Conservation (phyloP, 2,329 filamentous ascomycete species). For the Colletotrichum euphorbiae region DNA sequence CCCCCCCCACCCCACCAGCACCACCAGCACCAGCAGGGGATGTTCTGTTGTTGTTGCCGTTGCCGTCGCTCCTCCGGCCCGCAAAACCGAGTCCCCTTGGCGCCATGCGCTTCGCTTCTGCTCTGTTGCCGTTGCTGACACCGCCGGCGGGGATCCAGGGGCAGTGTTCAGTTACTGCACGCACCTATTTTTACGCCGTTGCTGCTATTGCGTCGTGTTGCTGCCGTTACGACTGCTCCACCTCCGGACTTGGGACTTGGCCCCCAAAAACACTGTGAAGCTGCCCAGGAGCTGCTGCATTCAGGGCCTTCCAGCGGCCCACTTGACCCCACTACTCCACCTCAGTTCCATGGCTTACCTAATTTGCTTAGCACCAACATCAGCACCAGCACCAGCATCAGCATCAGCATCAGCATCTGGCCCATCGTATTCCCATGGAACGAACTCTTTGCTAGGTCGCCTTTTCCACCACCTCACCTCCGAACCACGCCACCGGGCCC, state of each 20-base stretch:
- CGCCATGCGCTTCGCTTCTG: constrained; percentile 10
- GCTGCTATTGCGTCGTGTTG: neutral
- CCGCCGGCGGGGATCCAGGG: neutral
- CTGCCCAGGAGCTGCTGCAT: neutral
- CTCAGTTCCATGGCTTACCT: neutral
- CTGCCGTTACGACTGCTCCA: neutral
- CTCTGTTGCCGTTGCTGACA: constrained; percentile 16
- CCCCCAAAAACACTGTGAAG: no score
- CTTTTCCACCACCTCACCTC: constrained; percentile 27
- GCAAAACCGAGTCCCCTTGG: constrained; percentile 10
- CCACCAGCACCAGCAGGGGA: neutral
- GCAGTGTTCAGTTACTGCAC: constrained; percentile 19
- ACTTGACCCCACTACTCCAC: constrained; percentile 1
- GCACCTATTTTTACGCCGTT: constrained; percentile 4
- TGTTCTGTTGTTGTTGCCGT: neutral
- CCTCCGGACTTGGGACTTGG: neutral
- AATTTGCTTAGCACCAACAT: constrained; percentile 11
- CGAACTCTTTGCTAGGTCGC: neutral
- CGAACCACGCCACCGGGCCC: constrained; percentile 38
- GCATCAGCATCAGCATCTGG: no score
- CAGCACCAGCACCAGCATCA: constrained; percentile 1
- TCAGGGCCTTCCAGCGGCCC: neutral
- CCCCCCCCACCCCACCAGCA: no score
- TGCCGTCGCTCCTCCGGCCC: constrained; percentile 11
- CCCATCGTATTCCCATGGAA: neutral